Conservation (phyloP, 1,284 basidiomycete genomes). For the Pseudozyma sp. region DNA sequence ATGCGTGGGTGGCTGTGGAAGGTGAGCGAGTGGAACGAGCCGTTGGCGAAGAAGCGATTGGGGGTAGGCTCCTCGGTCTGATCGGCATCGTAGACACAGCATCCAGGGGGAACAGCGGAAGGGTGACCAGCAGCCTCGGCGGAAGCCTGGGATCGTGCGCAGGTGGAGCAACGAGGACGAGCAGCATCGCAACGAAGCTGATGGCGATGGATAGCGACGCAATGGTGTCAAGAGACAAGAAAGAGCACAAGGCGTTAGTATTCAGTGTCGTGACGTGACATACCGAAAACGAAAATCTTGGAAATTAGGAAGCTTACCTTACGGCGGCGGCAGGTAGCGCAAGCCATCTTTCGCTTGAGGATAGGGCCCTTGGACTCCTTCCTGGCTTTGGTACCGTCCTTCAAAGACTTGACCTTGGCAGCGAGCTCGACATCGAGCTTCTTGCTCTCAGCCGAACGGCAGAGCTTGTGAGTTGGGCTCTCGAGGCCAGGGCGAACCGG, state of each 20-base stretch:
- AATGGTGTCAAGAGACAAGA: background rate
- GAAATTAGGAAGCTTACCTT: slow-evolving; percentile 30
- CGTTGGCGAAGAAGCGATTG: slow-evolving; percentile 51
- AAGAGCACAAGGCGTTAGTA: slow-evolving; percentile 17
- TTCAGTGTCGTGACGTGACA: slow-evolving; percentile 10
- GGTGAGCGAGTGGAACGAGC: slow-evolving; percentile 53
- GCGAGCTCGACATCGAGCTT: slow-evolving; percentile 49
- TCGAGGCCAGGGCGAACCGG: slow-evolving; percentile 34
- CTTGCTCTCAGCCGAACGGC: slow-evolving; percentile 43
- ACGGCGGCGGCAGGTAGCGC: slow-evolving; percentile 51
- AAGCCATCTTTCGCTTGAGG: slow-evolving; percentile 55
- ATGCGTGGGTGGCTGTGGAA: slow-evolving; percentile 52
- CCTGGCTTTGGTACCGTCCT: slow-evolving; percentile 43
- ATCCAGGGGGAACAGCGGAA: slow-evolving; percentile 48
- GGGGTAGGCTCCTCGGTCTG: slow-evolving; percentile 41
- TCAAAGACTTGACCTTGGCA: slow-evolving; percentile 47
- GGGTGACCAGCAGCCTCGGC: slow-evolving; percentile 54
- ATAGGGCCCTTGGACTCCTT: slow-evolving; percentile 54
- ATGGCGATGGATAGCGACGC: slow-evolving; percentile 30
- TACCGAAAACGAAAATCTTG: background rate
- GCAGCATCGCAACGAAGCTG: slow-evolving; percentile 55
- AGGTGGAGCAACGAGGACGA: slow-evolving; percentile 53
- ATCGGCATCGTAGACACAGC: slow-evolving; percentile 49
- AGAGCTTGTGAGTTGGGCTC: slow-evolving; percentile 49
- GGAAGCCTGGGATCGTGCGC: slow-evolving; percentile 51